phyloP scores from a whole-genome alignment of 129 eudicot species.

The Lonicera japonica region DNA sequence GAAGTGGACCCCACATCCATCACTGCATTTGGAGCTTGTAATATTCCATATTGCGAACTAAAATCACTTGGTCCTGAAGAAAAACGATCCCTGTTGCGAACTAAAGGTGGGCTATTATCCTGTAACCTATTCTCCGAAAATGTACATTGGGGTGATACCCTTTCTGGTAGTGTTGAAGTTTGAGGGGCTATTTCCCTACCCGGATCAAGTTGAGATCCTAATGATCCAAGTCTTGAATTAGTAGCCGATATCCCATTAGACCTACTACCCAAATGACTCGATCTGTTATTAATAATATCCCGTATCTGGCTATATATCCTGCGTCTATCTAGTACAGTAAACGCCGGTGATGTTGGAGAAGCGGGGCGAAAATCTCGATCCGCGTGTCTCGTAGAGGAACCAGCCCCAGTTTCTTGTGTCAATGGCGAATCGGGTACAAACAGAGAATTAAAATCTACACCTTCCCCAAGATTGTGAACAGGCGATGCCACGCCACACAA shows the following conservation, averaged over 20 bases:
- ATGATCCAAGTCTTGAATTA: conserved; percentile 40
- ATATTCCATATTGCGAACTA: conserved; percentile 10
- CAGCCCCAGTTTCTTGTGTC: conserved; percentile 31
- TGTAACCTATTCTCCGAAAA: no score
- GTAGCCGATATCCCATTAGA: conserved; percentile 26
- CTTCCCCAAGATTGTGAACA: conserved; percentile 35
- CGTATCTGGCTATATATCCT: conserved; percentile 60
- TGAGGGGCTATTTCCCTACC: conserved; percentile 24
- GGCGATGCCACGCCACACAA: conserved; percentile 42
- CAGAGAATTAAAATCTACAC: conserved; percentile 70
- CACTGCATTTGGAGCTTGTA: not conserved
- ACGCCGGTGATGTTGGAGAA: conserved; percentile 41
- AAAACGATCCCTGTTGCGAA: conserved; percentile 18
- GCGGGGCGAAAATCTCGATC: conserved; percentile 37
- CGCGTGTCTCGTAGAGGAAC: no score
- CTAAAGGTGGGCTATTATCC: conserved; percentile 13
- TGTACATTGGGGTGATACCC: conserved; percentile 6
- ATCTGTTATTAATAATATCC: conserved; percentile 36
- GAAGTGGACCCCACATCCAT: conserved; percentile 21
- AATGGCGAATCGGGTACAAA: conserved; percentile 76
- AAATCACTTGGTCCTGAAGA: conserved; percentile 31
- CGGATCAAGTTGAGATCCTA: conserved; percentile 61
- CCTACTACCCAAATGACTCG: conserved; percentile 10
- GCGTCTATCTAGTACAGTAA: conserved; percentile 63
- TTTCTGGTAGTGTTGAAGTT: conserved; percentile 26